A percentile compares a stretch with the other conserved stretches of the same genome.
Conservation (phyloP, 257 asterid species). For the Phtheirospermum japonicum region DNA sequence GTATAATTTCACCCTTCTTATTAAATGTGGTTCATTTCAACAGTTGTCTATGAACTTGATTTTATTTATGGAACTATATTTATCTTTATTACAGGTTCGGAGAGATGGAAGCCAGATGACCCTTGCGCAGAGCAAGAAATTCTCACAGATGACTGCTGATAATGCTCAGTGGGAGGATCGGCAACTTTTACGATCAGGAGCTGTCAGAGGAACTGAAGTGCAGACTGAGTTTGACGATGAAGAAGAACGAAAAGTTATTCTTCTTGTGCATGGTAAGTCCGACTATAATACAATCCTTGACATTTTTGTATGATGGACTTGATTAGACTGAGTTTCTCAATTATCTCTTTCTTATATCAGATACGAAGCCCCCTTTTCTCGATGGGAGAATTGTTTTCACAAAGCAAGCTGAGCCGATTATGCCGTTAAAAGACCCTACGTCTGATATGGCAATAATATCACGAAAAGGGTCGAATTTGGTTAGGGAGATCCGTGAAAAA, state of each 20-base stretch:
- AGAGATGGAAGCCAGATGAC: conserved; percentile 95
- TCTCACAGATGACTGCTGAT: conserved; percentile 95
- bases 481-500: conserved; percentile 89
- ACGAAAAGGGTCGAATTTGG: conserved; percentile 85
- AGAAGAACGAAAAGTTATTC: conserved; percentile 90
- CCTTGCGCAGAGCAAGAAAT: conserved; percentile 90
- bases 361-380: conserved; percentile 96
- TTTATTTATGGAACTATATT: not conserved
- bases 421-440: conserved; percentile 96
- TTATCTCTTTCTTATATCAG: conserved; percentile 39
- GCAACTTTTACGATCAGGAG: conserved; percentile 95
- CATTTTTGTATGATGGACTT: conserved; percentile 15
- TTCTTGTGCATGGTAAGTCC: conserved; percentile 86
- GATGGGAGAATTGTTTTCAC: conserved; percentile 95
- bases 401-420: conserved; percentile 88
- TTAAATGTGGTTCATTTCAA: conserved; percentile 11
- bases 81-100: conserved; percentile 52
- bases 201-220: conserved; percentile 93
- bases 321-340: conserved; percentile 24
- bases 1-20: conserved; percentile 39
- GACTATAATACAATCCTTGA: conserved; percentile 3
- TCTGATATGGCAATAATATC: conserved; percentile 99
- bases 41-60: not conserved
- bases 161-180: conserved; percentile 99
- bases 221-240: conserved; percentile 95